phyloP scores from a whole-genome alignment of 2,329 filamentous ascomycete species.

The Fusarium bulbicola region DNA sequence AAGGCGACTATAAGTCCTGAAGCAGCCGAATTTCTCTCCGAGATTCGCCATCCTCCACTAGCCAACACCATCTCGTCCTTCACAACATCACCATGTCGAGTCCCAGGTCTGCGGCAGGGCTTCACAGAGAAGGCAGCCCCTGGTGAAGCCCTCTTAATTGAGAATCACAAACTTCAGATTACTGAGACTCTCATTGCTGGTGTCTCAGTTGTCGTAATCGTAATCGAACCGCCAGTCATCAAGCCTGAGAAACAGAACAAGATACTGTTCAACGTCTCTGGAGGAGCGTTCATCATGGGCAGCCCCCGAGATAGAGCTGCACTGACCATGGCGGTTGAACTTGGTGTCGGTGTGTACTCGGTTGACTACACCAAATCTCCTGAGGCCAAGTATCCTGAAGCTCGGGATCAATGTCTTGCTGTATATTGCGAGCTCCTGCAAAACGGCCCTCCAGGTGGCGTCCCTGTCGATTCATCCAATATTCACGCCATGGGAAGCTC shows the following conservation, averaged over 20 bases:
- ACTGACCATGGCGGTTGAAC: not conserved
- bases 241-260: not conserved
- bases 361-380: not conserved
- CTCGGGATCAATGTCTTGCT: not conserved
- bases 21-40: not conserved
- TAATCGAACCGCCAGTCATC: not conserved
- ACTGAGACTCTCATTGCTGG: not conserved
- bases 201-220: not conserved
- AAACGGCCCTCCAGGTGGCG: fast-evolving
- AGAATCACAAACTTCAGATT: not conserved
- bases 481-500: not conserved
- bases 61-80: not conserved
- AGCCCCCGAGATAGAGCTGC: not conserved
- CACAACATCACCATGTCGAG: not conserved
- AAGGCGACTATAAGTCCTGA: not conserved
- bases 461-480: fast-evolving
- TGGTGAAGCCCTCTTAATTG: fast-evolving
- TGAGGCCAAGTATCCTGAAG: not conserved
- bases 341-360: not conserved
- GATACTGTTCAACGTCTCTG: not conserved
- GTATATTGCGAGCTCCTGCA: not conserved
- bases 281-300: not conserved
- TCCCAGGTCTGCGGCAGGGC: not conserved
- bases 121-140: not conserved
- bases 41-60: not conserved